A percentile compares a stretch with the other conserved stretches of the same genome.
These are phyloP conservation scores for Penicillium crustosum DNA, from an alignment of 2,329 filamentous ascomycete genomes.

Conservation along the genomic window DNA sequence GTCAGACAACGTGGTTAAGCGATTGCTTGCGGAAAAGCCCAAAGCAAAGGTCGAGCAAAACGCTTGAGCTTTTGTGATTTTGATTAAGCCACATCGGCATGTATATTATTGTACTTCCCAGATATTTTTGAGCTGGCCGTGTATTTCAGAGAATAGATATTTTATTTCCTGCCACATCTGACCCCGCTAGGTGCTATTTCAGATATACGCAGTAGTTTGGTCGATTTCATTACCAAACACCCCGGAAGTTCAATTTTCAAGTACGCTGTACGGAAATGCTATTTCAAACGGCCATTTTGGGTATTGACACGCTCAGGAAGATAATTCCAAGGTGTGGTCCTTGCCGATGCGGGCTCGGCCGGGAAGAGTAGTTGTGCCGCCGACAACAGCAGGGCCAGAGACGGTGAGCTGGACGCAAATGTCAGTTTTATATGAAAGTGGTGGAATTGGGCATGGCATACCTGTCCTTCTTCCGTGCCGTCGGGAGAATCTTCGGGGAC, in stretches of 20 bases:
- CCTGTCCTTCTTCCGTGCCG: conserved; percentile 59
- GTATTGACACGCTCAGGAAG: conserved; percentile 6
- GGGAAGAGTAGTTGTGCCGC: conserved; percentile 63
- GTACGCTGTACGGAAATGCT: neutral
- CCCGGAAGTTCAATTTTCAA: neutral
- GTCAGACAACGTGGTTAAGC: conserved; percentile 28
- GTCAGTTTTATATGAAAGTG: neutral
- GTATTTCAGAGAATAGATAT: conserved; percentile 21
- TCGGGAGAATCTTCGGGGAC: conserved; percentile 35
- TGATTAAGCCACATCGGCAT: conserved; percentile 13
- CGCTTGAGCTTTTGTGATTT: neutral
- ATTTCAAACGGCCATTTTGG: neutral
- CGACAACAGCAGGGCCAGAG: conserved; percentile 70
- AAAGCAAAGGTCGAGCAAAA: conserved; percentile 2
- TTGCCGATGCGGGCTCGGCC: conserved; percentile 64
- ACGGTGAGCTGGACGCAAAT: conserved; percentile 60
- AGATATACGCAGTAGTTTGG: neutral
- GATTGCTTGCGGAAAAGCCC: neutral
- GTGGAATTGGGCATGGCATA: conserved; percentile 40
- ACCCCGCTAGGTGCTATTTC: neutral
- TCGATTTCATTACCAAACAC: neutral
- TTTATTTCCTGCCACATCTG: conserved; percentile 6
- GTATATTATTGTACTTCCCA: conserved; percentile 24
- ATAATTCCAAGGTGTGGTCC: conserved; percentile 69
- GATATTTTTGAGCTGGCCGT: conserved; percentile 20